phyloP scores from a whole-genome alignment of 78 protist genomes.

The Planoprotostelium fungivorum region DNA sequence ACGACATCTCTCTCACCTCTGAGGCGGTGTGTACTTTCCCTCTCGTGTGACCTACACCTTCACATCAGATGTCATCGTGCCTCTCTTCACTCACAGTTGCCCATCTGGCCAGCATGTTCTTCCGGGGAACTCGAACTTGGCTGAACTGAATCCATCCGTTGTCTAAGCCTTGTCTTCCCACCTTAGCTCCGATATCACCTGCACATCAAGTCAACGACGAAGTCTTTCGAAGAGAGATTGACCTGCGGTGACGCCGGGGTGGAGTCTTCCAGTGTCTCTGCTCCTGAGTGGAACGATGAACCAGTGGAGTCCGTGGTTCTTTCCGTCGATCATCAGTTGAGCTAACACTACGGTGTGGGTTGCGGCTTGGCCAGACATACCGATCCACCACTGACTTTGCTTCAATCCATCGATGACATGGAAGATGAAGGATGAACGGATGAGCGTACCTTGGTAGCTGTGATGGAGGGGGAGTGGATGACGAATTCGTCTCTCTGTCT shows the following conservation, averaged over 20 bases:
- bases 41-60: too few relatives aligned
- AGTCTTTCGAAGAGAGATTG: background rate
- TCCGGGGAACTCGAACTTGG: conserved; percentile 68
- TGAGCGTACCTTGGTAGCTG: conserved; percentile 41
- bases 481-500: conserved; percentile 58
- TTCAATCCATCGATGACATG: conserved; percentile 4
- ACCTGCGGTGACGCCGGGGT: conserved; percentile 28
- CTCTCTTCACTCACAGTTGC: background rate
- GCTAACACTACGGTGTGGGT: conserved; percentile 52
- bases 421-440: background rate
- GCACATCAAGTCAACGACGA: background rate
- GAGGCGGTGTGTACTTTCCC: too few relatives aligned
- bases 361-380: conserved; percentile 28
- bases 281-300: conserved; percentile 69
- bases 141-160: conserved; percentile 58
- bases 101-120: conserved; percentile 21
- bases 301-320: conserved; percentile 60
- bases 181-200: conserved; percentile 26
- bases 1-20: too few relatives aligned
- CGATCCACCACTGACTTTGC: conserved; percentile 67
- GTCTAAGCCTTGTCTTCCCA: conserved; percentile 64
- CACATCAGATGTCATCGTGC: too few relatives aligned
- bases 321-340: conserved; percentile 44
- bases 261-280: conserved; percentile 18
- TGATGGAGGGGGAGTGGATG: conserved; percentile 62